phyloP scores from a whole-genome alignment of 164 flowering plant genomes.

The Magnolia changhungtana region DNA sequence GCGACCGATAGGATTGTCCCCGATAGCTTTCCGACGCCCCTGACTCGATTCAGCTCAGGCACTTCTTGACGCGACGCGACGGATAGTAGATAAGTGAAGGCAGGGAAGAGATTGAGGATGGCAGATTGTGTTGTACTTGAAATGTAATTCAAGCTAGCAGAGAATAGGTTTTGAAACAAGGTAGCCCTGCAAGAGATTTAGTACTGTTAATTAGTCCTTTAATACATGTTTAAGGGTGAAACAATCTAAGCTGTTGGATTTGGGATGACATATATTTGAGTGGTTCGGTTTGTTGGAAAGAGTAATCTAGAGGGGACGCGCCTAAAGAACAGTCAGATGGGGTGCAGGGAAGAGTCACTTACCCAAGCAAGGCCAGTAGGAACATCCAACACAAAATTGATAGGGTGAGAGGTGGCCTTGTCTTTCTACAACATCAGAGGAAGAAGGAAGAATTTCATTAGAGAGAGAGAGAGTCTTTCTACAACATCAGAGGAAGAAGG shows the following conservation, averaged over 20 bases:
- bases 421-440: conserved; percentile 9
- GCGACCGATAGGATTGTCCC: conserved; percentile 12
- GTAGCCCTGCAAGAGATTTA: conserved; percentile 12
- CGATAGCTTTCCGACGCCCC: conserved; percentile 16
- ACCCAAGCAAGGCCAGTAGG: conserved; percentile 16
- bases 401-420: conserved; percentile 14
- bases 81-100: conserved; percentile 17
- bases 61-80: conserved; percentile 11
- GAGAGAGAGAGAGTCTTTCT: neutral
- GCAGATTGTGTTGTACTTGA: conserved; percentile 20
- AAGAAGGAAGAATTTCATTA: conserved; percentile 1
- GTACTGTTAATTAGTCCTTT: neutral
- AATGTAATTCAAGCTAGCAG: conserved; percentile 17
- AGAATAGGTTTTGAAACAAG: conserved; percentile 18
- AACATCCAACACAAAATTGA: conserved; percentile 15
- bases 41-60: conserved; percentile 11
- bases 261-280: neutral
- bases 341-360: neutral
- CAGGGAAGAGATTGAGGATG: conserved; percentile 16
- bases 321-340: too few species aligned
- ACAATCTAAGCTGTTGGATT: neutral
- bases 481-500: neutral
- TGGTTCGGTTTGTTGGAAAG: too few species aligned
- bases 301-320: too few species aligned
- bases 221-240: neutral